Base-by-base conservation (phyloP, 2,329 filamentous ascomycete species). In the Teratosphaeriaceae sp. region DNA sequence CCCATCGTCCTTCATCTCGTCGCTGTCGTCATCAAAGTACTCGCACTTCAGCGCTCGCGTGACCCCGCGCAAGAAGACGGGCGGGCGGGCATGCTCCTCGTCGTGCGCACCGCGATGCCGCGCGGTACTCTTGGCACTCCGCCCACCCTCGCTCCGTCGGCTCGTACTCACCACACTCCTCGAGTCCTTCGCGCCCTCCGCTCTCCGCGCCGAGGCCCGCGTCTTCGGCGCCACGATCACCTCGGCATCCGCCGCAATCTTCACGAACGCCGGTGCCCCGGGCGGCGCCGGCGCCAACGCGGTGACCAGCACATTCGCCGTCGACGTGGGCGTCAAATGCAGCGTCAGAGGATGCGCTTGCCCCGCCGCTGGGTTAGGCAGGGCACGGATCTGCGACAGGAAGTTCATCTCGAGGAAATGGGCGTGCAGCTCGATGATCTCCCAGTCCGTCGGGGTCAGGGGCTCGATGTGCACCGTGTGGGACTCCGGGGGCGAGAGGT, bases 391-490 rank as follows among this genome's bases (percentile, higher is more conserved):
- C 68, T 98, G 92, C 34, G 84, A 85, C 23, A 95, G 73, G 40
- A 98, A 80, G 64, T 98, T 97, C 51, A 96, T 74, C 61, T 98
- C 92, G 39, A 98, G 73, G 60, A 97, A 98, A 13, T 84, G 92
- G 4, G 92, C 92, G 69, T 98, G 92, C 2, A 98, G 73, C 65
- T 98, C 92, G 56, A 98, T 97, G 57, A 97, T 94, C 67, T 98
- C 92, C 92, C 92, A 98, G 62, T 98, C 92, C 45, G 94, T 88
- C 1, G 90, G 81, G 0, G 92, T 97, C 57, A 97, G 68, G 24
- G 92, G 92, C 63, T 98, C 94, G 55, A 98, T 97, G 61, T 96
- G 88, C 65, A 98, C 84, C 1, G 89, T 97, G 64, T 96, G 88
- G 38, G 88, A 88, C 51, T 92, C 20, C 20, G 18, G 31, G 15